Evolutionary conservation across 345 rosid genomes (phyloP).

Genomic region (Brassica carinata): DNA sequence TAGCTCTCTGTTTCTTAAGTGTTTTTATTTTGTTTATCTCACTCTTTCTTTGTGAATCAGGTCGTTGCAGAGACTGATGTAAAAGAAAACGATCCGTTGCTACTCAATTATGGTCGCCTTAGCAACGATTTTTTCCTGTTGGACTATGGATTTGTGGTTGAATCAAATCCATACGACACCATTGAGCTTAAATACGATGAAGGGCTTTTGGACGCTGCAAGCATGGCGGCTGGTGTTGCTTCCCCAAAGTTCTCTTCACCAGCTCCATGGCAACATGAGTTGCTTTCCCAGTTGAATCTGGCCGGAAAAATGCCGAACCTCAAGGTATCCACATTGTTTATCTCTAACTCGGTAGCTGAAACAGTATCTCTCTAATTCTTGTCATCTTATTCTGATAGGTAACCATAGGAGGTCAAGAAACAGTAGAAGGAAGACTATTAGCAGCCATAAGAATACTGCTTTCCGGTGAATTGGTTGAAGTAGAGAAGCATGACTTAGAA

Average conservation of each 20-base stretch:
- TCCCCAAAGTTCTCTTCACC: conserved; percentile 80
- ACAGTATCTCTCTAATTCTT: conserved; percentile 5
- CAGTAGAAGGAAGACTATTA: conserved; percentile 71
- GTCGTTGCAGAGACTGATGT: conserved; percentile 75
- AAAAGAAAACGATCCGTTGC: conserved; percentile 57
- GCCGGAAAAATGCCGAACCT: conserved; percentile 59
- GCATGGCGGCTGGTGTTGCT: conserved; percentile 77
- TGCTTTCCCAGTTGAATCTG: conserved; percentile 64
- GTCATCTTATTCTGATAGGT: conserved; percentile 50
- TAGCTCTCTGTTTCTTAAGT: neutral
- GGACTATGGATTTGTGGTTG: conserved; percentile 80
- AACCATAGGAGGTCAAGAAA: conserved; percentile 65
- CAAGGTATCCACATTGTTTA: conserved; percentile 52
- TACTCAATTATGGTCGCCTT: conserved; percentile 77
- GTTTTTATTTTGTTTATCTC: neutral
- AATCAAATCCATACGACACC: conserved; percentile 70
- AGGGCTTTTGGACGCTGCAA: conserved; percentile 82
- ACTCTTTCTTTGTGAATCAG: conserved; percentile 40
- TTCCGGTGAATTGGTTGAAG: conserved; percentile 47
- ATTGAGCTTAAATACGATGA: conserved; percentile 87
- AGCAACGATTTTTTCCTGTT: conserved; percentile 80
- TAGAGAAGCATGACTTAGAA: conserved; percentile 57
- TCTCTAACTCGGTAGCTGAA: neutral
- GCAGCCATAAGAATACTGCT: conserved; percentile 74
- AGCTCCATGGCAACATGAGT: conserved; percentile 65